Conservation (phyloP, 2,329 filamentous ascomycete genomes). For the Cryphonectria carpinicola region DNA sequence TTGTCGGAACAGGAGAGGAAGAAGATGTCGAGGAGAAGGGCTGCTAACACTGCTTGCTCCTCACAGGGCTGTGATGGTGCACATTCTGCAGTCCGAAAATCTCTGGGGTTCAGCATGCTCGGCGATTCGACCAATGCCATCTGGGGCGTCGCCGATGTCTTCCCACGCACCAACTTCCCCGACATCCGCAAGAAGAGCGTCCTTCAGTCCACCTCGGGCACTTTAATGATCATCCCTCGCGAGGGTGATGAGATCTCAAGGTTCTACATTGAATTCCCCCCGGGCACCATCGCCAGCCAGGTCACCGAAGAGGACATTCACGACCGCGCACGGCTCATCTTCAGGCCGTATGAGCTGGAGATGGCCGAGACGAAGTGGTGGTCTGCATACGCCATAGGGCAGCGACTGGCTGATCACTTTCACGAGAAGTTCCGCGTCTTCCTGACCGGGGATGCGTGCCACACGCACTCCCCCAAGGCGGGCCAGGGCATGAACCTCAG, state of each 20-base stretch:
- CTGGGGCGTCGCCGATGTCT: slow-evolving; percentile 62
- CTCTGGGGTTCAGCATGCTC: slow-evolving; percentile 60
- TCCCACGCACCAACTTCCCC: slow-evolving; percentile 60
- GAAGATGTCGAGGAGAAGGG: too few species aligned
- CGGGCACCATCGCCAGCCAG: slow-evolving; percentile 51
- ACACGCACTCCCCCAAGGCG: slow-evolving; percentile 69
- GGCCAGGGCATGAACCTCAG: slow-evolving; percentile 66
- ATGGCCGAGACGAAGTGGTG: slow-evolving; percentile 63
- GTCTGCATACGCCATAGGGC: slow-evolving; percentile 66
- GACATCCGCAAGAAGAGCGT: slow-evolving; percentile 63
- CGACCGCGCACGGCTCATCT: slow-evolving; percentile 53
- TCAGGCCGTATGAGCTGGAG: slow-evolving; percentile 58
- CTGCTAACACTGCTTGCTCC: neutral
- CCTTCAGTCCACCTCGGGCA: slow-evolving; percentile 58
- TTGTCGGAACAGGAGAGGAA: neutral
- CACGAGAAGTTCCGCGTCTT: slow-evolving; percentile 61
- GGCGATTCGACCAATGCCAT: slow-evolving; percentile 61
- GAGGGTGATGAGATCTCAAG: slow-evolving; percentile 61
- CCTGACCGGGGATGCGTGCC: slow-evolving; percentile 66
- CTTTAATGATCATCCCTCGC: slow-evolving; percentile 64
- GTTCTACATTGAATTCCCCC: slow-evolving; percentile 64
- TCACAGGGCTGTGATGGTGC: slow-evolving; percentile 51
- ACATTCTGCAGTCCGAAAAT: slow-evolving; percentile 54
- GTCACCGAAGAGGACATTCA: slow-evolving; percentile 60
- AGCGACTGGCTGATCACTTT: slow-evolving; percentile 63